Conservation (phyloP, 2,329 filamentous ascomycete genomes). For the Fusarium scirpi region DNA sequence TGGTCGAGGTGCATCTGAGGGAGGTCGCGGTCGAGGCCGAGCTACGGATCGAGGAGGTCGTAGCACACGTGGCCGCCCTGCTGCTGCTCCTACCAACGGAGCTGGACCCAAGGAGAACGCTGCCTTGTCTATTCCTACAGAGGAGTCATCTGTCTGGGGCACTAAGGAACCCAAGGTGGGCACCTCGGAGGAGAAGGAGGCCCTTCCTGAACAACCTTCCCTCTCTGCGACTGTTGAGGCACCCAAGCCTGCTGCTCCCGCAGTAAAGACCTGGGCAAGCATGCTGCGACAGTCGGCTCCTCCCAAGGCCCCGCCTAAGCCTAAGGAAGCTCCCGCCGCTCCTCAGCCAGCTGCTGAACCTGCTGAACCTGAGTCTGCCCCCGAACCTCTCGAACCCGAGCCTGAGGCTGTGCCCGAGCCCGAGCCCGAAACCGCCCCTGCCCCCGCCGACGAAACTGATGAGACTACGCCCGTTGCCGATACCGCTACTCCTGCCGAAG, state of each 20-base stretch:
- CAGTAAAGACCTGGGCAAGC: constrained; percentile 77
- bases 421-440: constrained; percentile 52
- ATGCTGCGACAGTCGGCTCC: constrained; percentile 73
- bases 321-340: constrained; percentile 61
- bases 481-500: constrained; percentile 46
- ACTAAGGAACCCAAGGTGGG: constrained; percentile 54
- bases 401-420: constrained; percentile 49
- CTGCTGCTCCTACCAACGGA: constrained; percentile 69
- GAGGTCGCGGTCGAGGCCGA: constrained; percentile 71
- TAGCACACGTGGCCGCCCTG: constrained; percentile 72
- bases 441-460: constrained; percentile 44
- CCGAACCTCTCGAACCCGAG: constrained; percentile 52
- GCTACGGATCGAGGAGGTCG: constrained; percentile 72
- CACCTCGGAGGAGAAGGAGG: constrained; percentile 51
- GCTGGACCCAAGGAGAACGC: constrained; percentile 66
- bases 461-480: constrained; percentile 50
- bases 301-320: constrained; percentile 69
- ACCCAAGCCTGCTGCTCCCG: constrained; percentile 55
- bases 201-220: constrained; percentile 50
- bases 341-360: constrained; percentile 55
- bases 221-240: constrained; percentile 52
- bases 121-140: constrained; percentile 74
- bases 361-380: constrained; percentile 53
- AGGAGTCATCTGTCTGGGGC: constrained; percentile 70
- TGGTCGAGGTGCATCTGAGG: constrained; percentile 71